A percentile compares a stretch with the other conserved stretches of the same genome.
phyloP scores from a whole-genome alignment of 306 rosid genomes.

The Dryas drummondii region DNA sequence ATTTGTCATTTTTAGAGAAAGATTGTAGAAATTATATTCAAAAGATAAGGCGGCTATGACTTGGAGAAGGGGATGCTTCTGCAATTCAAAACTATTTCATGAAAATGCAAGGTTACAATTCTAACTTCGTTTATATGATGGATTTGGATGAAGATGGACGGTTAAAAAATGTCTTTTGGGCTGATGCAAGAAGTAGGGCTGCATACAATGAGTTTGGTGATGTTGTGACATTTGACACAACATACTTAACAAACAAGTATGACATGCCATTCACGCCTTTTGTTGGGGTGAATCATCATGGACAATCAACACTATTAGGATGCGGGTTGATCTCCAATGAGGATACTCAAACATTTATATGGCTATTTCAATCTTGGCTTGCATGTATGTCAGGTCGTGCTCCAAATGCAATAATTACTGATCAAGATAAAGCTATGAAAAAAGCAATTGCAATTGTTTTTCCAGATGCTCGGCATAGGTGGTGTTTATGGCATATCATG shows the following conservation, averaged over 20 bases:
- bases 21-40: conserved; percentile 1
- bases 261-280: no score
- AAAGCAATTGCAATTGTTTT: conserved; percentile 22
- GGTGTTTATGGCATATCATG: conserved; percentile 32
- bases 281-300: no score
- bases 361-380: no score
- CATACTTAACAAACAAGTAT: background rate
- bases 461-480: conserved; percentile 21
- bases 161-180: background rate
- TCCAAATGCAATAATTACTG: no score
- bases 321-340: no score
- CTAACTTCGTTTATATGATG: background rate
- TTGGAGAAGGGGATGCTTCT: background rate
- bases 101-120: background rate
- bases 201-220: background rate
- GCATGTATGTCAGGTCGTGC: no score
- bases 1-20: background rate
- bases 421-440: conserved; percentile 19
- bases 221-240: background rate
- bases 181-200: conserved; percentile 2
- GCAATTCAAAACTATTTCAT: background rate
- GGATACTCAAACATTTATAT: no score
- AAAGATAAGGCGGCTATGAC: background rate
- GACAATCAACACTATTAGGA: no score
- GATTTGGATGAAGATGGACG: conserved; percentile 4